Base-by-base conservation (phyloP, 2,329 filamentous ascomycete genomes). In the Neofusicoccum parvum region DNA sequence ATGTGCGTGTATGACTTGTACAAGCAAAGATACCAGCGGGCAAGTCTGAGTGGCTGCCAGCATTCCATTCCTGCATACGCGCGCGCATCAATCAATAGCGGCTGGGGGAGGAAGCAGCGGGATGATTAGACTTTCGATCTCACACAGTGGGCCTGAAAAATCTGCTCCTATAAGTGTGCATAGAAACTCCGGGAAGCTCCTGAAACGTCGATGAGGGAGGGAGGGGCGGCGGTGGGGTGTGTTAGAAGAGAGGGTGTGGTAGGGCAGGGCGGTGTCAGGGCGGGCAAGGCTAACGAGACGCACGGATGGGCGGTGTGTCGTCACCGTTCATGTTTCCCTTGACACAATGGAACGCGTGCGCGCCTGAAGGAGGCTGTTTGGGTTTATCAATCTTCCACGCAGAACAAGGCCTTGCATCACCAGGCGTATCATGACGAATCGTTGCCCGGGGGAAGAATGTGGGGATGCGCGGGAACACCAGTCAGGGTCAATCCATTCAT, bases 221-320 rank as follows among this genome's bases (percentile, higher is more conserved):
- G 34, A 17, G 34, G 32, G 15, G 50, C 27, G 27, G 5, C 27
- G 27, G 27, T 32, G 27, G 27, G 27, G 27, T 32, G 27, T 32
- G 27, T 32, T 32, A 32, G 7, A 32, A 32, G 6, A 32, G 27
- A 32, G 27, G 27, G 27, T 3, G 7, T 32, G 27, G 27, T 32
- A 5, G 27, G 27, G 27, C 6, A 32, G 27, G 27, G 27, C 27
- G 27, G 27, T 32, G 27, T 32, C 27, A 32, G 27, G 27, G 27
- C 27, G 3, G 27, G 27, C 27, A 32, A 32, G 37, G 37, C 37
- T 39, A 39, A 53, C 5, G 48, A 50, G 12, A 53, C 34, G 23
- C 23, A n/a, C 23, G 48, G 48, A 53, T 53, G 34, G 50, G 50
- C 50, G 50, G 50, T 53, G 50, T 37, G 50, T 48, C 43, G 56